Evolutionary conservation across 2,329 filamentous ascomycete species (phyloP), one percentile per base, ranked within the genome.

Genomic region (Pseudocercospora pini-densiflorae): DNA sequence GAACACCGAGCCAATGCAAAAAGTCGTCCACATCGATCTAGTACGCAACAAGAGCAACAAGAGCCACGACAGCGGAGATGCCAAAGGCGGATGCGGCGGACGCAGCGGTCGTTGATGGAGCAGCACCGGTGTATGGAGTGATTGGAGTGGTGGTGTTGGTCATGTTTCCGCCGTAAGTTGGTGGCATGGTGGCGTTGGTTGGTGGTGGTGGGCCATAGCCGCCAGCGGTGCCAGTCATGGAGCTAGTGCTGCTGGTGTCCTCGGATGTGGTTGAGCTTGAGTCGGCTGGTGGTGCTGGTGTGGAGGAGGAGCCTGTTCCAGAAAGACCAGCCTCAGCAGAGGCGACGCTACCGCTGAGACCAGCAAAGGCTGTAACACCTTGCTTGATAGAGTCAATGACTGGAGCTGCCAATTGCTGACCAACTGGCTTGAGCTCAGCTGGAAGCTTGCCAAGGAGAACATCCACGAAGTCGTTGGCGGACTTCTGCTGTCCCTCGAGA

Each of bases 141-240:
- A 58, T 58, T 43, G 55, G 55, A 24, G 31, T 36, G 31, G 29
- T 36, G n/a, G 55, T 58, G 55, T 58, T 58, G 55, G 55, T 58
- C 55, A 5, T 23, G 55, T 58, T 58, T 21, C 53, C 53, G 29
- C 51, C 54, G 54, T 12, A 33, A 10, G 54, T 31, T 24, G 54
- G 29, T 36, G 55, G 29, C n/a, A 19, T 43, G 8, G 55, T 58
- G 55, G 33, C 33, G 31, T 58, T 58, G 10, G 24, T 58, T 58
- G 55, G 29, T 58, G 55, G 16, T 36, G 54, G 31, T 40, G 55
- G 31, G n/a, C 55, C 55, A 10, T 58, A 58, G 21, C 55, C 55
- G 24, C 55, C 55, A 40, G 55, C 55, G n/a, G 55, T 43, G 33
- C 55, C 31, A 8, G 55, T 16, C 47, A 5, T 24, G 55, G 29